phyloP scores from a whole-genome alignment of 1,284 basidiomycete genomes.

The Puccinia polysora region DNA sequence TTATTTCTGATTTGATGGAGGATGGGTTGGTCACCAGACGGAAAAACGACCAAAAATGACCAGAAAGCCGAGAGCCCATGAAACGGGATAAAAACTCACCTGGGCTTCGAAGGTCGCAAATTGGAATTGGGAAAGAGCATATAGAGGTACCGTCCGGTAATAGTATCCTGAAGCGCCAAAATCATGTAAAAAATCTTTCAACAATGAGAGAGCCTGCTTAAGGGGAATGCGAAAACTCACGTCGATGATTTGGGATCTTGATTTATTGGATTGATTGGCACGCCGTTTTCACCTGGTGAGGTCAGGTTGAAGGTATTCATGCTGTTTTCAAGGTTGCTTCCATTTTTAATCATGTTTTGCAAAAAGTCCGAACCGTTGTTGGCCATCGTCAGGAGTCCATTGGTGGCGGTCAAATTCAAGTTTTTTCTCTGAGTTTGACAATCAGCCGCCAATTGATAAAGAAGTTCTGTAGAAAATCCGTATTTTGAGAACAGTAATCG shows the following conservation, averaged over 20 bases:
- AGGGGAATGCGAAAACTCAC: not conserved
- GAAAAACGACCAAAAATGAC: not conserved
- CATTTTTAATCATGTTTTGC: not conserved
- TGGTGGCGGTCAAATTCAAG: not conserved
- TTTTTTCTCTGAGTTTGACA: no score
- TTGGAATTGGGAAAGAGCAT: constrained; percentile 12
- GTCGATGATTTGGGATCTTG: not conserved
- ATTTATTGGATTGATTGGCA: not conserved
- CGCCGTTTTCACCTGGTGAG: not conserved
- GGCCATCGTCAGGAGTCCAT: not conserved
- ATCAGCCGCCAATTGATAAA: not conserved
- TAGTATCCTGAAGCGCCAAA: not conserved
- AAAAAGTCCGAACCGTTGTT: not conserved
- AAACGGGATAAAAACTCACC: not conserved
- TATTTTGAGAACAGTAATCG: constrained; percentile 20
- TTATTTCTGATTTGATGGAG: no score
- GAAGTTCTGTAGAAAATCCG: constrained; percentile 9
- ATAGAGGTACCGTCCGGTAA: constrained; percentile 6
- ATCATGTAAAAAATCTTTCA: not conserved
- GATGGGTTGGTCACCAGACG: no score
- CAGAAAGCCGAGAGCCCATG: not conserved
- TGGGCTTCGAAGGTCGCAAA: constrained; percentile 17
- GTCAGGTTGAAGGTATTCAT: not conserved
- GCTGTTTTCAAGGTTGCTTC: not conserved
- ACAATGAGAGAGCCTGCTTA: not conserved